Percentiles rank a stretch among this genome's conserved stretches.
These are phyloP conservation scores for Poronia punctata DNA, from an alignment of 495 filamentous ascomycete genomes.

Conservation along the genomic window DNA sequence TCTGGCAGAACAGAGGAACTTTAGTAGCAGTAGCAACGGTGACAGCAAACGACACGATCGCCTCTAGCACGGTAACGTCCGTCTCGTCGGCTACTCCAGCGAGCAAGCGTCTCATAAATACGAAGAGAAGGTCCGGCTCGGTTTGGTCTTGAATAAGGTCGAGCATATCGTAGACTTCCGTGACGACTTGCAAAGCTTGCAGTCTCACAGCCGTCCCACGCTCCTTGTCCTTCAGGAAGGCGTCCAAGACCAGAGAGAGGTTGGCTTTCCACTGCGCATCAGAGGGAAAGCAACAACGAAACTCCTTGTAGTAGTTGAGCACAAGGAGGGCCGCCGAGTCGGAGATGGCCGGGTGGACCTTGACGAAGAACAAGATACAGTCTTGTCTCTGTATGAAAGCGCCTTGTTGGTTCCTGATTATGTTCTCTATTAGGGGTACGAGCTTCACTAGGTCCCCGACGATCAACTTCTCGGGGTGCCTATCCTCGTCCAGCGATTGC, in stretches of 20 bases:
- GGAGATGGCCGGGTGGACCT: constrained; percentile 49
- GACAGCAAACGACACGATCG: constrained; percentile 42
- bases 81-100: constrained; percentile 47
- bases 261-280: constrained; percentile 60
- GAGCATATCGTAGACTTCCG: constrained; percentile 58
- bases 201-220: constrained; percentile 62
- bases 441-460: constrained; percentile 28
- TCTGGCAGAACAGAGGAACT: constrained; percentile 42
- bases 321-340: constrained; percentile 52
- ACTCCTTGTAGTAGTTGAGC: constrained; percentile 52
- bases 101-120: constrained; percentile 40
- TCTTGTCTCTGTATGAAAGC: constrained; percentile 46
- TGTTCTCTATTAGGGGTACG: constrained; percentile 35
- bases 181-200: constrained; percentile 58
- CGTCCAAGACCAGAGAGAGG: constrained; percentile 52
- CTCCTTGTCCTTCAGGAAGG: constrained; percentile 57
- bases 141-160: constrained; percentile 46
- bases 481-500: constrained; percentile 11
- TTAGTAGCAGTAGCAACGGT: constrained; percentile 43
- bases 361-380: constrained; percentile 63
- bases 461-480: constrained; percentile 28
- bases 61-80: constrained; percentile 46
- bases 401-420: constrained; percentile 24
- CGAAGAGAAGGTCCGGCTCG: constrained; percentile 35
- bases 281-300: constrained; percentile 64